phyloP scores from a whole-genome alignment of 2,329 filamentous ascomycete species.

The Ramichloridium luteum region DNA sequence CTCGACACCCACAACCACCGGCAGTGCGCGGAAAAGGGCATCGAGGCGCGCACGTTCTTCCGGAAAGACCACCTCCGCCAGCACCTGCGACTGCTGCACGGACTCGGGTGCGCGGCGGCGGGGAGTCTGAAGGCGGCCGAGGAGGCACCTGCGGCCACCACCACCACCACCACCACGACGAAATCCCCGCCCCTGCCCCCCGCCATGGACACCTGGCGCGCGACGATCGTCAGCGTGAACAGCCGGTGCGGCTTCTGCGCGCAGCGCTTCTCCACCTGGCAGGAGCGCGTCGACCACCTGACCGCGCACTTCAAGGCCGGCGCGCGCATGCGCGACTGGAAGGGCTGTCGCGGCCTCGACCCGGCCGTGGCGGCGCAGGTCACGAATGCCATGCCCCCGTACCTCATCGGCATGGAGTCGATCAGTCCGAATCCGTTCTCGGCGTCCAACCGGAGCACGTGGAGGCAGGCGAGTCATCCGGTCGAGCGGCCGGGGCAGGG shows the following conservation, averaged over 20 bases:
- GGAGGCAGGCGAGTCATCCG: slow-evolving; percentile 11
- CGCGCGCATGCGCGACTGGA: slow-evolving; percentile 42
- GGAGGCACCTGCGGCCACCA: no score
- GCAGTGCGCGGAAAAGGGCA: slow-evolving; percentile 54
- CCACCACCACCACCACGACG: no score
- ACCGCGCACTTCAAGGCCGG: slow-evolving; percentile 44
- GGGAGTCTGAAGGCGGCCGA: no score
- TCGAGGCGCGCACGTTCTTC: slow-evolving; percentile 51
- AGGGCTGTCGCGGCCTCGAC: slow-evolving; percentile 42
- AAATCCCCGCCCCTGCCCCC: slow-evolving; percentile 40
- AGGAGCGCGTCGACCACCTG: slow-evolving; percentile 40
- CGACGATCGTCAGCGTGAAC: slow-evolving; percentile 41
- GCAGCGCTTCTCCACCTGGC: slow-evolving; percentile 37
- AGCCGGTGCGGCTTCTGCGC: slow-evolving; percentile 44
- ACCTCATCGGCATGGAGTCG: slow-evolving; percentile 38
- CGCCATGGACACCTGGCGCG: slow-evolving; percentile 54
- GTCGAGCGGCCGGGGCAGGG: no score
- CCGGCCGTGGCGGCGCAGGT: slow-evolving; percentile 36
- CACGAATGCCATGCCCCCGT: slow-evolving; percentile 41
- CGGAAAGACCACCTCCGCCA: slow-evolving; percentile 52
- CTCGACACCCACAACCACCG: slow-evolving; percentile 48
- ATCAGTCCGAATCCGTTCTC: slow-evolving; percentile 36
- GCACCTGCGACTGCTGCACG: slow-evolving; percentile 48
- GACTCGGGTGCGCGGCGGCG: slow-evolving; percentile 45
- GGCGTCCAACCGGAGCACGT: slow-evolving; percentile 25